phyloP scores from a whole-genome alignment of 192 early-diverging fungal genomes.

The Dissophora globulifera region DNA sequence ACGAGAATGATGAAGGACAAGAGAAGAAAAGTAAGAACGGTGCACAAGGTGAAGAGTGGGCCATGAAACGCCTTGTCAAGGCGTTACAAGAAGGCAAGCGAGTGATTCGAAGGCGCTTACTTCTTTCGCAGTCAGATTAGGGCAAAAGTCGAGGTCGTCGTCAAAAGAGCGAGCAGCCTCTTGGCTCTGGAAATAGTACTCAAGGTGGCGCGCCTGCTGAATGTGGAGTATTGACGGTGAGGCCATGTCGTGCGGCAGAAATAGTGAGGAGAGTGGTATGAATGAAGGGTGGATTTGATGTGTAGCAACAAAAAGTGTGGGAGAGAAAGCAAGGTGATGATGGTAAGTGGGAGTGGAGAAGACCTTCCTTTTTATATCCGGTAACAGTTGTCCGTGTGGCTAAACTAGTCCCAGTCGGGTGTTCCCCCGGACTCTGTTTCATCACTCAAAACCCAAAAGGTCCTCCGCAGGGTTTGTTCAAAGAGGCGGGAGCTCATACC shows the following conservation, averaged over 20 bases:
- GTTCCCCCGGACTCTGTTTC: too few species aligned
- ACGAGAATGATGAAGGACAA: too few species aligned
- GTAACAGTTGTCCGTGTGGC: too few species aligned
- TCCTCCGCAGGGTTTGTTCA: too few species aligned
- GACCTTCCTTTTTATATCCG: too few species aligned
- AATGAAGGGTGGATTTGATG: not conserved
- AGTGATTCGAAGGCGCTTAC: constrained; percentile 27
- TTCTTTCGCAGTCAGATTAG: constrained; percentile 61
- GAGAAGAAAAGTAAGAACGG: too few species aligned
- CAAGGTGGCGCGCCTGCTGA: constrained; percentile 53
- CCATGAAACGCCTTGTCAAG: too few species aligned
- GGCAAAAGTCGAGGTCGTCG: constrained; percentile 70
- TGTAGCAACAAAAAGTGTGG: not conserved
- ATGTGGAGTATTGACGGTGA: not conserved
- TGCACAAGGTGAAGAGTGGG: too few species aligned
- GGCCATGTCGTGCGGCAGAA: not conserved
- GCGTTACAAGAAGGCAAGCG: not conserved
- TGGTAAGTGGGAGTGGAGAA: not conserved
- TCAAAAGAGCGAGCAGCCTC: constrained; percentile 65
- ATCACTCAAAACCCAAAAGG: too few species aligned
- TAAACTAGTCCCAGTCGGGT: too few species aligned
- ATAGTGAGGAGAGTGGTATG: not conserved
- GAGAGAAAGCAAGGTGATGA: not conserved
- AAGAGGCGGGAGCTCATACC: too few species aligned
- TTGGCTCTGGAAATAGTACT: constrained; percentile 58